Percentiles rank a stretch among this genome's conserved stretches.
phyloP scores from a whole-genome alignment of 768 basidiomycete species.

The Mycena rosella region DNA sequence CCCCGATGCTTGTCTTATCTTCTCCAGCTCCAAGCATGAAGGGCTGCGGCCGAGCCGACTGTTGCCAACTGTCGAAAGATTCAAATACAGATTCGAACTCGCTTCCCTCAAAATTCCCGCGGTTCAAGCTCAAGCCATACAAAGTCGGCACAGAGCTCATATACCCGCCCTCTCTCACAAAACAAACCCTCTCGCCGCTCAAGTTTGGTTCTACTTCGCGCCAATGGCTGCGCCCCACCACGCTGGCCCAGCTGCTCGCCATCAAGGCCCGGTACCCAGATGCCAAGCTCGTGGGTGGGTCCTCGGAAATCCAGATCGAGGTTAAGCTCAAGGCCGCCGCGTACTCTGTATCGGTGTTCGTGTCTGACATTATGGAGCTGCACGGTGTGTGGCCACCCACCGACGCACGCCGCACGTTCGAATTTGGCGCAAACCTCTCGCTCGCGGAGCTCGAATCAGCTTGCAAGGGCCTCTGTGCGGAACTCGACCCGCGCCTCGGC shows the following conservation, averaged over 20 bases:
- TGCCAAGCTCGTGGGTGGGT: conserved; percentile 38
- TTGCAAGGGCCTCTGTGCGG: conserved; percentile 27
- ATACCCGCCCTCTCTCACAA: conserved; percentile 34
- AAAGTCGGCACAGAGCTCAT: conserved; percentile 37
- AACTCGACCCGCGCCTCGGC: conserved; percentile 29
- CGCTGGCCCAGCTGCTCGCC: conserved; percentile 32
- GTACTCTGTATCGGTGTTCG: conserved; percentile 32
- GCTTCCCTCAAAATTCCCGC: conserved; percentile 32
- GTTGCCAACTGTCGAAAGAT: conserved; percentile 31
- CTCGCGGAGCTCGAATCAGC: conserved; percentile 32
- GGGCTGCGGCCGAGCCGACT: conserved; percentile 36
- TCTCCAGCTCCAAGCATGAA: conserved; percentile 22
- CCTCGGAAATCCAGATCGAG: conserved; percentile 38
- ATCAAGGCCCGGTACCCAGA: conserved; percentile 34
- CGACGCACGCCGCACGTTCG: conserved; percentile 27
- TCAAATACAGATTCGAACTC: conserved; percentile 4
- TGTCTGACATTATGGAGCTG: conserved; percentile 36
- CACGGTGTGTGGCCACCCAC: conserved; percentile 33
- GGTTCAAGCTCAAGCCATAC: conserved; percentile 37
- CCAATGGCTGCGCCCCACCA: conserved; percentile 37
- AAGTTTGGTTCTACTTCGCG: conserved; percentile 33
- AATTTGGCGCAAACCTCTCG: conserved; percentile 38
- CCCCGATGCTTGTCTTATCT: not conserved
- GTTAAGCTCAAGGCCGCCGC: conserved; percentile 37
- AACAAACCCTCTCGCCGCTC: conserved; percentile 25